Conservation (phyloP, 768 basidiomycete species). For the Sutorius australiensis region DNA sequence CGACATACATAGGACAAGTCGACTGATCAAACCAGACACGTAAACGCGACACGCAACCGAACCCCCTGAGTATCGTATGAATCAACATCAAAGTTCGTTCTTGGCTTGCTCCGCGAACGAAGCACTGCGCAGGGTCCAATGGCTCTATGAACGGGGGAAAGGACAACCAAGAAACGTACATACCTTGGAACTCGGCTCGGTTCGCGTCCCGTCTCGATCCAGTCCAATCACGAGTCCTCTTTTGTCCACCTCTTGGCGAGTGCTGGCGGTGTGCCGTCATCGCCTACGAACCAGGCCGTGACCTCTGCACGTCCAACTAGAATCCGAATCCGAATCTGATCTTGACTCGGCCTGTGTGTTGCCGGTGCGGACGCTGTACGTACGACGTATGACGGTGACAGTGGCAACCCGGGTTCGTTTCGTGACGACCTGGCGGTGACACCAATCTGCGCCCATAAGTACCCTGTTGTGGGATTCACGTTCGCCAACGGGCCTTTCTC, state of each 20-base stretch:
- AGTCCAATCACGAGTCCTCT: not conserved
- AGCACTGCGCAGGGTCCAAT: no score
- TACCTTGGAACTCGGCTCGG: not conserved
- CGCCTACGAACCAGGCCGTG: constrained; percentile 11
- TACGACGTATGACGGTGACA: constrained; percentile 1
- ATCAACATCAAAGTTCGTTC: not conserved
- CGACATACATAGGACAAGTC: no score
- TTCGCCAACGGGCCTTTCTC: not conserved
- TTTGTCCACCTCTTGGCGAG: constrained; percentile 2
- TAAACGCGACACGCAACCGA: constrained; percentile 8
- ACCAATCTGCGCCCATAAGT: constrained; percentile 6
- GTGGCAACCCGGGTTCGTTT: constrained; percentile 1
- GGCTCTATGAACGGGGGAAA: not conserved
- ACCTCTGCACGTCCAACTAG: not conserved
- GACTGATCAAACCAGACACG: not conserved
- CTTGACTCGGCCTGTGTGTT: not conserved
- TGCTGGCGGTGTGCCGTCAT: not conserved
- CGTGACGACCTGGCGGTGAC: not conserved
- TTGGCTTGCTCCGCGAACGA: not conserved
- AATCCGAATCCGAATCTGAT: no score
- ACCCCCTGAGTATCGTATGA: constrained; percentile 14
- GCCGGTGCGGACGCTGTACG: constrained; percentile 11
- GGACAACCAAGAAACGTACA: no score
- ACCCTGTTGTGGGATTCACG: not conserved
- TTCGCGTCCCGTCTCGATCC: not conserved